Base-by-base conservation (phyloP, 2,329 filamentous ascomycete genomes). In the Daldinia eschscholtzii region DNA sequence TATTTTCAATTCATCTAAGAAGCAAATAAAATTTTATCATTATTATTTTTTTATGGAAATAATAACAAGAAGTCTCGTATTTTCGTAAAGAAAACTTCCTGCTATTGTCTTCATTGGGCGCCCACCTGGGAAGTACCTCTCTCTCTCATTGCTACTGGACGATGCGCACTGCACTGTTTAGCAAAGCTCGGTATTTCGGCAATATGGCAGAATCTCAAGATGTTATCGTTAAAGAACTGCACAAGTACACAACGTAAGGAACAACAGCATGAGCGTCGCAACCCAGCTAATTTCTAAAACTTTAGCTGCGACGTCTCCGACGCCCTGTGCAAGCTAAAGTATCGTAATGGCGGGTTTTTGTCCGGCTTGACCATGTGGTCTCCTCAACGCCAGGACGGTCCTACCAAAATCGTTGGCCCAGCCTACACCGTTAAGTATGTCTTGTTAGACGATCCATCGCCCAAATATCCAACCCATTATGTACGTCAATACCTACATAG, bases 371-470 rank as follows among this genome's bases (percentile, higher is more conserved):
- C 82, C 28, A 84, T 88, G 81, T 87, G 82, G 80, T 88, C 86
- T 2, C 86, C 86, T 1, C 76, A 81, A 57, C 82, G 83, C 42
- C 85, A 87, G 77, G 80, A 80, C 20, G 85, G 85, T 4, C 70
- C 78, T 10, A 85, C 85, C 44, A 87, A 85, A 75, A 84, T 88
- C 62, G 79, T 86, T 20, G 86, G 86, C 3, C 85, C 83, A 10
- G 86, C 85, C 5, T 87, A 86, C 70, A 88, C 85, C 0, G 86
- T 88, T 57, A 80, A 83, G 70, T 87, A 86, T 70, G 84, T 82
- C 13, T 79, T 80, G 3, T 79, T 84, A 52, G 79, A 81, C 53
- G 83, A 86, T 67, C 81, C 83, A 9, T 78, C 80, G 5, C 82
- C 84, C 0, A 86, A 84, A 72, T 76, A 80, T 23, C 73, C 79